phyloP scores from a whole-genome alignment of 805 yeast genomes.

The Metschnikowia reukaufii region DNA sequence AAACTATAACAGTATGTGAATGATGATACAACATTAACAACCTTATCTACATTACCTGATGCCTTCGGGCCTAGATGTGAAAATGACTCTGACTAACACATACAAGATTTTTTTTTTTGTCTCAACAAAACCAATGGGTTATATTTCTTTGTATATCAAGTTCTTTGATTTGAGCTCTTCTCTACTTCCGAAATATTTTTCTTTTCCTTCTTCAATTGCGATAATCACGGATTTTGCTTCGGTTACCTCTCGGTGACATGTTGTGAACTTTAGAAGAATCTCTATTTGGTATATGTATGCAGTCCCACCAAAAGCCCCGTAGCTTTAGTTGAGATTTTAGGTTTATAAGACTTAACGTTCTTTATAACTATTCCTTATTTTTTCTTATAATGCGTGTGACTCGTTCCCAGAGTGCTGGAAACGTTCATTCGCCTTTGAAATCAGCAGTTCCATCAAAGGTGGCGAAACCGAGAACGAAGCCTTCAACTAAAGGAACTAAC shows the following conservation, averaged over 20 bases:
- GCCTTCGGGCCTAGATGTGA: slow-evolving; percentile 20
- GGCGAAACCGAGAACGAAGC: slow-evolving; percentile 1
- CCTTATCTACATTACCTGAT: slow-evolving; percentile 26
- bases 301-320: background rate
- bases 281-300: background rate
- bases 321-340: background rate
- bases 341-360: background rate
- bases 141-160: too few relatives aligned
- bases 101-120: slow-evolving; percentile 12
- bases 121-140: too few relatives aligned
- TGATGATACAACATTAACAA: slow-evolving; percentile 21
- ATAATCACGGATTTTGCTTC: too few relatives aligned
- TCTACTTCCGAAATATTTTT: too few relatives aligned
- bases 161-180: too few relatives aligned
- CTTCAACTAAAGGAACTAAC: background rate
- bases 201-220: background rate
- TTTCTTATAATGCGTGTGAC: slow-evolving; percentile 5
- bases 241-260: too few relatives aligned
- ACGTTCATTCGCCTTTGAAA: background rate
- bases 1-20: slow-evolving; percentile 22
- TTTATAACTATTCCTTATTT: too few relatives aligned
- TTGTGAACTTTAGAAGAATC: too few relatives aligned
- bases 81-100: slow-evolving; percentile 23
- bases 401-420: slow-evolving; percentile 4
- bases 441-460: background rate